Evolutionary conservation across 2,329 filamentous ascomycete genomes (phyloP).

Genomic region (Gremmenia infestans): DNA sequence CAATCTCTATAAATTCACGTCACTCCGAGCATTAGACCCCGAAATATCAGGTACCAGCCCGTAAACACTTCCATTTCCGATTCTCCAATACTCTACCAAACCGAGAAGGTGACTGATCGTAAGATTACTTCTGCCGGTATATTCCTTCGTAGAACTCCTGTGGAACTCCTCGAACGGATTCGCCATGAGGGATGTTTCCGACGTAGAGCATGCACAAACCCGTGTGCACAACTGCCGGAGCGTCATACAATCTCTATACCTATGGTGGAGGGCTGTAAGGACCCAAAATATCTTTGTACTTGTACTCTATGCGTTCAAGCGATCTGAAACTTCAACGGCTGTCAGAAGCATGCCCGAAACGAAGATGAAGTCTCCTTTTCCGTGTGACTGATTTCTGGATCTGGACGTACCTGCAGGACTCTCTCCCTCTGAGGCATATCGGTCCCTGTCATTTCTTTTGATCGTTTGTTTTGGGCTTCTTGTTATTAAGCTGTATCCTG

Average conservation of each 20-base stretch:
- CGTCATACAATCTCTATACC: slow-evolving; percentile 15
- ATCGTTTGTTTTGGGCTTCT: background rate
- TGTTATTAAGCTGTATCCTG: background rate
- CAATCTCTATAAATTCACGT: too few species aligned
- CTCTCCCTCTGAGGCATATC: background rate
- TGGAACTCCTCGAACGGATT: slow-evolving; percentile 10
- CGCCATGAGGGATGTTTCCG: slow-evolving; percentile 17
- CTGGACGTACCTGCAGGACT: slow-evolving; percentile 8
- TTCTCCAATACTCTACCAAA: background rate
- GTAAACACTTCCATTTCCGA: too few species aligned
- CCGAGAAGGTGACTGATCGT: background rate
- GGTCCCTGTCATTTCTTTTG: background rate
- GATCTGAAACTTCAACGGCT: slow-evolving; percentile 28
- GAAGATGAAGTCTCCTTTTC: background rate
- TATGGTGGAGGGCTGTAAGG: slow-evolving; percentile 2
- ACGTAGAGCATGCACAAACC: slow-evolving; percentile 17
- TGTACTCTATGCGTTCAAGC: slow-evolving; percentile 28
- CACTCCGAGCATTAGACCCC: too few species aligned
- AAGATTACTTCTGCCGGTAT: background rate
- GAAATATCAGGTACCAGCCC: too few species aligned
- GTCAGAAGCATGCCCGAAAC: slow-evolving; percentile 14
- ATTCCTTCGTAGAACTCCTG: background rate
- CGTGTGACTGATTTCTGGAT: slow-evolving; percentile 6
- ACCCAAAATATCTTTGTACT: slow-evolving; percentile 15
- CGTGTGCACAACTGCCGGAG: slow-evolving; percentile 17